These are phyloP conservation scores for Chrysosporium keratinophilum DNA, from an alignment of 2,329 filamentous ascomycete genomes.

Conservation along the genomic window DNA sequence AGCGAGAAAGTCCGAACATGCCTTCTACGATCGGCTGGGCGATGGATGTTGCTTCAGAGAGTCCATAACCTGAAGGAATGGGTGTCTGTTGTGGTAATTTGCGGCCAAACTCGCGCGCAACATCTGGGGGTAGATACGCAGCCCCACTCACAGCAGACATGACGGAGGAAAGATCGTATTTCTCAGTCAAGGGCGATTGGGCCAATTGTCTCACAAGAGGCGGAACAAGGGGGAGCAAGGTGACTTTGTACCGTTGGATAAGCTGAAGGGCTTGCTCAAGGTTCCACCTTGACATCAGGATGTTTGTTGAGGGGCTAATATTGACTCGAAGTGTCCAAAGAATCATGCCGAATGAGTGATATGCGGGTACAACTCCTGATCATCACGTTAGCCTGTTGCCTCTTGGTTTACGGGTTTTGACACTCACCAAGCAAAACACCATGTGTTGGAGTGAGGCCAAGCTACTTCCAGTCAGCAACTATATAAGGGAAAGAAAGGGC, in stretches of 20 bases:
- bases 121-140: conserved; percentile 13
- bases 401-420: not conserved
- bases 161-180: conserved; percentile 13
- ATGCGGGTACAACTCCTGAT: conserved; percentile 10
- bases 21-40: conserved; percentile 11
- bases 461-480: conserved; percentile 3
- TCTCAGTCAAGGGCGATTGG: conserved; percentile 11
- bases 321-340: conserved; percentile 13
- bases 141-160: conserved; percentile 9
- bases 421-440: conserved; percentile 8
- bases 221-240: conserved; percentile 13
- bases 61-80: conserved; percentile 11
- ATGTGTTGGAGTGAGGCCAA: not conserved
- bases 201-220: conserved; percentile 13
- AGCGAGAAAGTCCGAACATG: conserved; percentile 13
- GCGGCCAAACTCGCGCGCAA: conserved; percentile 10
- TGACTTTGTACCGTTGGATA: conserved; percentile 13
- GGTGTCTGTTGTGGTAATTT: conserved; percentile 11
- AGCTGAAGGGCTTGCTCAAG: conserved; percentile 11
- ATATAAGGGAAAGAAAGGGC: not conserved
- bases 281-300: conserved; percentile 14
- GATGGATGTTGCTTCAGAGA: conserved; percentile 14
- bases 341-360: conserved; percentile 13
- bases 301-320: conserved; percentile 7
- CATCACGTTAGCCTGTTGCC: not conserved